Base-by-base conservation (phyloP, 805 yeast species). In the Saturnispora serradocipensis region DNA sequence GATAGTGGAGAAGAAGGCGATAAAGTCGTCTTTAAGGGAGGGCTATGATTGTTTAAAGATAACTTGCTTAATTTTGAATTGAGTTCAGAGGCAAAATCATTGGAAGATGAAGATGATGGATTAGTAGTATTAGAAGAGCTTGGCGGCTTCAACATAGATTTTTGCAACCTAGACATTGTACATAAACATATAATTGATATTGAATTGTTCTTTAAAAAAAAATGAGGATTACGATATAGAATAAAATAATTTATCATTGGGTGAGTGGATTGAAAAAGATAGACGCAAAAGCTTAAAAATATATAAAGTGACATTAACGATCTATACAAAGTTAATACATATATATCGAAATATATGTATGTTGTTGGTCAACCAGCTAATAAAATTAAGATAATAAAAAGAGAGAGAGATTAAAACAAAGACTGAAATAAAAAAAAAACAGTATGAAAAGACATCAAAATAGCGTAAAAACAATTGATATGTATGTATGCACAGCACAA, bases 121-220 rank as follows among this genome's bases (percentile, higher is more conserved):
- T 39, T 39, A 9, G 13, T 25, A 27, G 27, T 27, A 4, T 34
- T 22, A 20, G 32, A 20, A 27, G 24, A 22, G 16, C 20, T n/a
- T 32, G 40, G 18, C 9, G 28, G 45, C 30, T 52, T 54, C 27
- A 48, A 45, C 18, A 53, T 45, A 4, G 52, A 38, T 38, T 51
- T 51, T 22, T 54, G 56, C 42, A 53, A 28, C 36, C 48, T 53
- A 4, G 56, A 53, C 56, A 53, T 53, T 8, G n/a, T 20, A 20
- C n/a, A 25, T 8, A 20, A 10, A 8, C 24, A 38, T 35, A 16
- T 15, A n/a, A 15, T 35, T 35, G 39, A 15, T n/a, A 16, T 35
- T 9, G 2, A 30, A 30, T 13, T 11, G 34, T 10, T 30, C 34
- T 13, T 30, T 30, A 10, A 30, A 30, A 30, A 30, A 30, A 30